Percentiles rank a stretch among this genome's conserved stretches.
These are phyloP conservation scores for Thielaviopsis euricoi DNA, from an alignment of 2,329 filamentous ascomycete species.

Conservation along the genomic window DNA sequence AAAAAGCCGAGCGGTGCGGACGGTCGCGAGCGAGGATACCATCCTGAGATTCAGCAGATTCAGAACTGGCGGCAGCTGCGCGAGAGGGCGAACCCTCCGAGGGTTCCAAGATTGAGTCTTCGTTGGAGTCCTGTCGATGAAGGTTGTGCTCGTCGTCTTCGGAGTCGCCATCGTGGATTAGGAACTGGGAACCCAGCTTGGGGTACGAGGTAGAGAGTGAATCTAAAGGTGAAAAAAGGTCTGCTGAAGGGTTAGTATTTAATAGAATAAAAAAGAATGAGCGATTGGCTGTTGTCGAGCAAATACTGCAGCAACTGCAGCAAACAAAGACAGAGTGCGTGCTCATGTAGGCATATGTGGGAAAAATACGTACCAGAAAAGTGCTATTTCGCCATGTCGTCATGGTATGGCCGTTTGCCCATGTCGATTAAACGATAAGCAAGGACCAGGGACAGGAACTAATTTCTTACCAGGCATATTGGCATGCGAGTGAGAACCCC, in stretches of 20 bases:
- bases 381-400: neutral
- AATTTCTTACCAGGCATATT: constrained; percentile 11
- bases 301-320: neutral
- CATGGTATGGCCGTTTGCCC: neutral
- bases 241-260: neutral
- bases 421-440: neutral
- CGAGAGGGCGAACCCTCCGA: neutral
- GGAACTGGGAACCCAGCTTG: constrained; percentile 12
- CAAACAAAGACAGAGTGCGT: neutral
- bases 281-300: neutral
- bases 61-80: neutral
- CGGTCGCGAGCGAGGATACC: constrained; percentile 46
- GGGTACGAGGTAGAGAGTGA: constrained; percentile 9
- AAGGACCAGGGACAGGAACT: neutral
- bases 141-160: constrained; percentile 12
- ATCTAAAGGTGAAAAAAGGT: neutral
- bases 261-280: too few species aligned
- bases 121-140: neutral
- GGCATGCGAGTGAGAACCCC: constrained; percentile 7
- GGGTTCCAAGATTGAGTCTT: constrained; percentile 7
- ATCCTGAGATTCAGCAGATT: constrained; percentile 23
- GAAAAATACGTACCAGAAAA: constrained; percentile 1
- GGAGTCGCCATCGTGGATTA: constrained; percentile 13
- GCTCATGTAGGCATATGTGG: neutral
- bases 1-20: constrained; percentile 65